phyloP scores from a whole-genome alignment of 176 grass and related monocot species.

The Miscanthus lutarioriparius region DNA sequence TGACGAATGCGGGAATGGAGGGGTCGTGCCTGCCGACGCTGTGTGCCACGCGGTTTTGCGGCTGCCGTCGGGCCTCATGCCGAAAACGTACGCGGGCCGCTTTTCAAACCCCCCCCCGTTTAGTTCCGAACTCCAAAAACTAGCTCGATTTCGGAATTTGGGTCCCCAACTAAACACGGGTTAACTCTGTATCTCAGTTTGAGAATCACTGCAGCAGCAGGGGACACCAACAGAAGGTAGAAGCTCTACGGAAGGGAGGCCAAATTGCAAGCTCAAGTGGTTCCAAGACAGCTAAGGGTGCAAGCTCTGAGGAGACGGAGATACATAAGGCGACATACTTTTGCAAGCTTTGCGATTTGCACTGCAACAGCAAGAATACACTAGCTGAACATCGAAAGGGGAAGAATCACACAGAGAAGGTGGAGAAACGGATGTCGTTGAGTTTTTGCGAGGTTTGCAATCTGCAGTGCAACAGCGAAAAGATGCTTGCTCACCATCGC shows the following conservation, averaged over 20 bases:
- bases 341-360: constrained; percentile 20
- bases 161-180: no score
- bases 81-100: no score
- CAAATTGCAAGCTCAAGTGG: background rate
- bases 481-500: constrained; percentile 3
- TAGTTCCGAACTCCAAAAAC: no score
- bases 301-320: background rate
- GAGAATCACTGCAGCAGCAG: constrained; percentile 26
- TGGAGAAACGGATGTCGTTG: background rate
- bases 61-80: no score
- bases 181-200: constrained; percentile 10
- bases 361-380: constrained; percentile 22
- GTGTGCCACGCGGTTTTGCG: no score
- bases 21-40: no score
- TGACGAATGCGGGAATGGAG: no score
- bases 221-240: constrained; percentile 21
- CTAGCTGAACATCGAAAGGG: background rate
- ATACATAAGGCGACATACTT: background rate
- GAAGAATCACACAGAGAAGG: constrained; percentile 14
- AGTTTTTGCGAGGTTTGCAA: constrained; percentile 25
- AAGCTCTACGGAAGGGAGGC: background rate
- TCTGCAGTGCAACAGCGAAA: constrained; percentile 21
- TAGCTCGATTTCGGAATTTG: no score
- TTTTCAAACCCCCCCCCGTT: no score
- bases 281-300: background rate